Evolutionary conservation across 2,329 filamentous ascomycete species (phyloP), one percentile per base, ranked within the genome.

Genomic region (Paracorniculantispora psalliotae): DNA sequence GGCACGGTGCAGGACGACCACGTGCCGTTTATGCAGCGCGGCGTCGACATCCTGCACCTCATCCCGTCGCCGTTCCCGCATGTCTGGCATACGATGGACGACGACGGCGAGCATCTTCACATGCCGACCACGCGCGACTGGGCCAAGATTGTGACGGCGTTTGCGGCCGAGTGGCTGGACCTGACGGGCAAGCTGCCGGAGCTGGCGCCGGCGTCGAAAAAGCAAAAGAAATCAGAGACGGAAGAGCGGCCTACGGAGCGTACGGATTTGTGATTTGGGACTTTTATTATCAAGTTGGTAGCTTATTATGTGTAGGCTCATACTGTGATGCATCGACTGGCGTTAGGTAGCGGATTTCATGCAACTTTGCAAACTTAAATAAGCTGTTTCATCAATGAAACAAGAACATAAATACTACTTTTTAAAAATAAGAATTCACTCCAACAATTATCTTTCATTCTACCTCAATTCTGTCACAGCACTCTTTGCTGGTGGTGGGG

Each of bases 91-190:
- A 88, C 80, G 1, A 85, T 92, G 67, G 77, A 86, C 0, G 94
- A 99, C 69, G 88, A 96, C 66, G 93, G 85, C 2, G 86, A 87
- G 64, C 89, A 97, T 73, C 75, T 99, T 59, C 91, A 99, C 71
- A 77, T 88, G 64, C 79, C 84, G 9, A 93, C 90, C 0, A 84
- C 92, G 37, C 83, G 89, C 66, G 94, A 99, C 72, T 99, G 94
- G 94, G 85, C 89, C 19, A 86, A 83, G 70, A 87, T 99, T 51
- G 79, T 93, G 7, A 88, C 89, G 1, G 92, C 86, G 0, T 99
- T 97, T 75, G 83, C 86, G 35, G 87, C 90, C 0, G 93, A 97
- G 74, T 97, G 92, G 92, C 84, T 97, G 83, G 92, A 96, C 64
- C 73, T 97, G 61, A 74, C 74, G 23, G 68, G 69, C 6, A 68